Evolutionary conservation across 495 filamentous ascomycete species (phyloP), one percentile per base, ranked within the genome.

Genomic region (Friedmanniomyces simplex): DNA sequence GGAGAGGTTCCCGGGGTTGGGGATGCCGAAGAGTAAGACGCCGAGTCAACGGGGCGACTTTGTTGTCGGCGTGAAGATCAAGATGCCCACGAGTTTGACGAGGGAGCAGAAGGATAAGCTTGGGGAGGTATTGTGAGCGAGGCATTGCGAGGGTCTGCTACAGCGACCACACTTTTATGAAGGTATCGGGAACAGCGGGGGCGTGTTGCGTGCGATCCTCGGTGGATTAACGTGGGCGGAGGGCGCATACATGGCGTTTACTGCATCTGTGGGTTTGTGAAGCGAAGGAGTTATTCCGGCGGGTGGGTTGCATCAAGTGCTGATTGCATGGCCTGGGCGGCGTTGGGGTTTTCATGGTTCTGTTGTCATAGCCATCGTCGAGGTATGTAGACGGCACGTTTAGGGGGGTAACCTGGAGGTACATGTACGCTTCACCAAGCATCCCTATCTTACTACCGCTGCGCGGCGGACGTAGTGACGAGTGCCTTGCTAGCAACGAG

Each of bases 1-100:
- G 54, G 90, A 96, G 60, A 74, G 74, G n/a, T 98, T 85, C 62
- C 93, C 93, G 0, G 75, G 78, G 14, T 78, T 86, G 39, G 93
- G 93, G 50, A 97, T 98, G 93, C 88, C 89, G 37, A 80, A 89
- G 66, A 88, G 87, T 50, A 96, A 91, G 77, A 89, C 89, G 63
- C 88, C 86, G 0, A 83, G 70, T 42, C 80, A 88, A 62, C 79
- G 93, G 39, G 93, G 93, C 7, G 85, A 95, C 65, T 84, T 98
- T 53, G 74, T 97, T 57, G 80, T 97, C n/a, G 85, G 80, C 13
- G 87, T 94, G 51, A 91, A 91, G 60, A 89, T 97, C 63, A 88
- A 83, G 64, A 97, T 95, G 75, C 93, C 93, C 5, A 81, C 80
- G 1, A 83, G 69, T 46, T 71, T 98, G 71, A 88, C 85, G 16